Base-by-base conservation (phyloP, 1,284 basidiomycete genomes). In the Leccinum griseonigrum region DNA sequence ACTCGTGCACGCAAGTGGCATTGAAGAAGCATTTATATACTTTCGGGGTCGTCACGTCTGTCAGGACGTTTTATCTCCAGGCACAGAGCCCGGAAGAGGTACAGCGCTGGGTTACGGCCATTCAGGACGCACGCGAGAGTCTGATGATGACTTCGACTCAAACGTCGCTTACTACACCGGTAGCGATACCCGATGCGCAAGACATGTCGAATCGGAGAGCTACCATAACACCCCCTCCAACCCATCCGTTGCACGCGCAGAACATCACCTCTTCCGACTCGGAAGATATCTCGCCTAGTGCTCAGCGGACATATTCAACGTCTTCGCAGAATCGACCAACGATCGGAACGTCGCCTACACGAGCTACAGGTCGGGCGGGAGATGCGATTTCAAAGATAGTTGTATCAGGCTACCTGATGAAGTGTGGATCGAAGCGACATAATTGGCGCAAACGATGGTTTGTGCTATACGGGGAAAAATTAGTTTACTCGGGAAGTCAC, bases 401-500 rank as follows among this genome's bases (percentile, higher is more conserved):
- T 32, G 73, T 95, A 4, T 86, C 90, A 32, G 95, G 95, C 2
- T 99, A 99, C 75, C 80, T 99, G 63, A 97, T 97, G 92, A 99
- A 99, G 75, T 95, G 95, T 74, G 95, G 95, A 51, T 88, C 88
- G 56, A 94, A 97, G 67, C 86, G 96, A 68, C 90, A 94, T 69
- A 92, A 88, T 63, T 99, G 97, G 97, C 83, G 95, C 62, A 99
- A 99, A 78, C 81, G 94, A 51, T 96, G 92, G 92, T 96, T 96
- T 70, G 86, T 91, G 60, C 80, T 97, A 29, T 93, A 89, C 34
- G 85, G 85, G 36, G 91, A 93, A 70, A 91, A 87, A 69, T 77
- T 97, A 60, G 78, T 91, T 22, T 97, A 97, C 77, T 89, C 86
- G 18, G 87, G 87, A 58, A 92, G 88, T 72, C 94, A 97, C 80